phyloP scores from a whole-genome alignment of 768 basidiomycete species.

The Lentinula sp. region DNA sequence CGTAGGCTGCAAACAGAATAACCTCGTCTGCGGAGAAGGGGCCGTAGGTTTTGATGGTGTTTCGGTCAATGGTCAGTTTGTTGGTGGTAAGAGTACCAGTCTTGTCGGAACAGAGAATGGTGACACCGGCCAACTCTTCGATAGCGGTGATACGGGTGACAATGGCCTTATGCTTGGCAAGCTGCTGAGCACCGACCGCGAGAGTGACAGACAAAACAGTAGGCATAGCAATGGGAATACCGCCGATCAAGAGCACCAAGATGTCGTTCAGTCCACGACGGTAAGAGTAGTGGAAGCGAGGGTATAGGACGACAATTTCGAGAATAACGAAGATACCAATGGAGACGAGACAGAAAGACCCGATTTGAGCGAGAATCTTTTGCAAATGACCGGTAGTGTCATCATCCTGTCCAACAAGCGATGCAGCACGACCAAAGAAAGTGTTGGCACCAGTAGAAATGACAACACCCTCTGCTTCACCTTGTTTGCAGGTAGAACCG shows the following conservation, averaged over 20 bases:
- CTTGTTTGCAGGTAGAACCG: conserved; percentile 97
- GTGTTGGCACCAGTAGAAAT: conserved; percentile 98
- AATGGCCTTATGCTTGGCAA: conserved; percentile 99
- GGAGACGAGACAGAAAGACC: conserved; percentile 93
- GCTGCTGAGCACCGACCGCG: conserved; percentile 97
- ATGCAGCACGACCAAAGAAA: conserved; percentile 98
- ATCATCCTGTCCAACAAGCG: conserved; percentile 95
- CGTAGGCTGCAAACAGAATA: conserved; percentile 90
- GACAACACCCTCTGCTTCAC: conserved; percentile 97
- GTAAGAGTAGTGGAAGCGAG: conserved; percentile 86
- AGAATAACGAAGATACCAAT: conserved; percentile 95
- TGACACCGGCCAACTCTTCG: conserved; percentile 96
- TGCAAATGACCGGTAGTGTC: conserved; percentile 98
- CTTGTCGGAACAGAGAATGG: conserved; percentile 98
- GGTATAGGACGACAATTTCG: conserved; percentile 91
- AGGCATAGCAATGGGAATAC: conserved; percentile 99
- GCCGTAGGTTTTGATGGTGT: conserved; percentile 87
- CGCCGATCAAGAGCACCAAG: conserved; percentile 97
- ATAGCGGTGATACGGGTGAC: conserved; percentile 99
- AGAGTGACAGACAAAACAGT: conserved; percentile 97
- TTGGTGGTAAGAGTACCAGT: conserved; percentile 98
- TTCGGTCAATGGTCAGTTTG: conserved; percentile 96
- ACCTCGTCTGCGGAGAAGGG: conserved; percentile 86
- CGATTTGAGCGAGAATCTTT: conserved; percentile 97
- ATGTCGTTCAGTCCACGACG: conserved; percentile 96